Conservation (phyloP, 352 stramenopile species). For the Pythium aquatile region DNA sequence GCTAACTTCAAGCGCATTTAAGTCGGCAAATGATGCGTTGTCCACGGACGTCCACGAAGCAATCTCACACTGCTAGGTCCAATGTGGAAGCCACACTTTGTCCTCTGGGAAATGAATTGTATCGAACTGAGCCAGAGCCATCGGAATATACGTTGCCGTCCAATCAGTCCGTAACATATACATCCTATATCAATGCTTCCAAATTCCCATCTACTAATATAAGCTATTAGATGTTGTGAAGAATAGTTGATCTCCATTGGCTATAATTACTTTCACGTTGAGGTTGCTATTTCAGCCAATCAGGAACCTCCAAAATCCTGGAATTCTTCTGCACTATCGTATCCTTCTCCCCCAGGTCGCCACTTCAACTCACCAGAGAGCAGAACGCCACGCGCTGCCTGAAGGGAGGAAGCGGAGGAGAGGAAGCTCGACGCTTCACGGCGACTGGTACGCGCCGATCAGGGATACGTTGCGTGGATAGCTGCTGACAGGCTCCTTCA, state of each 20-base stretch:
- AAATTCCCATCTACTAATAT: neutral
- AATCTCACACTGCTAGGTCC: neutral
- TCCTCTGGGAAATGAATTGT: neutral
- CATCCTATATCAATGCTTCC: conserved; percentile 13
- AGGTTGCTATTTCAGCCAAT: conserved; percentile 15
- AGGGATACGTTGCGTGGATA: neutral
- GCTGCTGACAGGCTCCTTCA: too few relatives aligned
- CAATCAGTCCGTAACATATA: neutral
- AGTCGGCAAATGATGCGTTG: conserved; percentile 16
- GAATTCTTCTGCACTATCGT: conserved; percentile 17
- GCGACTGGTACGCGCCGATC: neutral
- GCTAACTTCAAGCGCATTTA: conserved; percentile 85
- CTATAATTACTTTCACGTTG: neutral
- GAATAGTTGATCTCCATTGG: neutral
- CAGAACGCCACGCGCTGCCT: neutral
- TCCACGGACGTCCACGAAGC: neutral
- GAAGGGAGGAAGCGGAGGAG: neutral
- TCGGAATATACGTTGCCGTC: neutral
- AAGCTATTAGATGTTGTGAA: neutral
- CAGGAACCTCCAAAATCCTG: neutral
- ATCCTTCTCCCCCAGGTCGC: conserved; percentile 10
- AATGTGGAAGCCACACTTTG: neutral
- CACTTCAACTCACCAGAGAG: conserved; percentile 26
- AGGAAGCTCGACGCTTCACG: neutral
- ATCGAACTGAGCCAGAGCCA: neutral